Percentiles rank a stretch among this genome's conserved stretches.
Conservation (phyloP, 768 basidiomycete species). For the Cyclocybe cylindracea region DNA sequence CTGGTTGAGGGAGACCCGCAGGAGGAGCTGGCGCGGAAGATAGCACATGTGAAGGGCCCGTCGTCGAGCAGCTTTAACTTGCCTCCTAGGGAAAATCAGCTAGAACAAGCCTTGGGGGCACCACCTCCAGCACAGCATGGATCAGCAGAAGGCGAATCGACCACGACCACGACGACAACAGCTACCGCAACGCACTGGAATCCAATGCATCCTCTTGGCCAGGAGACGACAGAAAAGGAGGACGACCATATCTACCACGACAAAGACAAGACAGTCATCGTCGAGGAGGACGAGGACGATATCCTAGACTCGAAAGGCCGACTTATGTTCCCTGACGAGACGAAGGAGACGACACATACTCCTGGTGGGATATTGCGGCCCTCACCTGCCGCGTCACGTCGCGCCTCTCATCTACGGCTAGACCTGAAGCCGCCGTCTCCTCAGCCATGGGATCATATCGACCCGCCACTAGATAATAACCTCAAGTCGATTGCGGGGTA, state of each 20-base stretch:
- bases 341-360: constrained; percentile 9
- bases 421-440: constrained; percentile 55
- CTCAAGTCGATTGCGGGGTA: constrained; percentile 33
- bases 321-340: constrained; percentile 21
- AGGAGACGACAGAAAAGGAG: constrained; percentile 2
- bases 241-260: constrained; percentile 3
- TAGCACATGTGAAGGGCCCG: constrained; percentile 16
- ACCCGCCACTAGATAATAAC: constrained; percentile 47
- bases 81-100: neutral
- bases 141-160: neutral
- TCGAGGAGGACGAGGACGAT: constrained; percentile 18
- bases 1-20: constrained; percentile 19
- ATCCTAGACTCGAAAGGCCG: constrained; percentile 27
- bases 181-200: constrained; percentile 5
- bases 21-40: constrained; percentile 13
- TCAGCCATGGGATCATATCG: constrained; percentile 66
- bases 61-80: constrained; percentile 18
- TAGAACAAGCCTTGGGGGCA: too few species aligned
- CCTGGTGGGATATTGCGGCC: neutral
- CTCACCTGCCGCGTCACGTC: constrained; percentile 26
- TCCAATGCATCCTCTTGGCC: constrained; percentile 11
- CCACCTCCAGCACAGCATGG: neutral
- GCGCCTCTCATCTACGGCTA: constrained; percentile 48
- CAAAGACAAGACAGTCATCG: constrained; percentile 14
- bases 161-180: neutral